Conservation (phyloP, 352 stramenopile genomes). For the Phytophthora pseudosyringae region DNA sequence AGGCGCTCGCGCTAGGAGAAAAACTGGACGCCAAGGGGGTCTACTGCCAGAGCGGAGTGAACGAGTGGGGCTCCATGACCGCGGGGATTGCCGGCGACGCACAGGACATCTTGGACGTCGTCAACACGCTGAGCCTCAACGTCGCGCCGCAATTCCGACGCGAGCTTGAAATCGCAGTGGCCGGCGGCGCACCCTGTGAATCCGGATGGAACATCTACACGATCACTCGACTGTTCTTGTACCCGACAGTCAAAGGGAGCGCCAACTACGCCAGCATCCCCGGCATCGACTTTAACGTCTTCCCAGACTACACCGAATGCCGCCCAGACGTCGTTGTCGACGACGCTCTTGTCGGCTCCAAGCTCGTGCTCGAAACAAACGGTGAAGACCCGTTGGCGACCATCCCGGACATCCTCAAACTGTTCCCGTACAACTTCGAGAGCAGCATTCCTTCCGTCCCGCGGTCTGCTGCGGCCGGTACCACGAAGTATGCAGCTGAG, state of each 20-base stretch:
- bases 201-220: slow-evolving; percentile 33
- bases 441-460: slow-evolving; percentile 17
- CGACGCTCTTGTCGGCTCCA: slow-evolving; percentile 21
- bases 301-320: slow-evolving; percentile 41
- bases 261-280: slow-evolving; percentile 35
- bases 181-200: slow-evolving; percentile 22
- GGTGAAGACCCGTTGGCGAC: slow-evolving; percentile 24
- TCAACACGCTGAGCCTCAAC: slow-evolving; percentile 25
- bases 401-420: slow-evolving; percentile 23
- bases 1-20: slow-evolving; percentile 20
- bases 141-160: slow-evolving; percentile 28
- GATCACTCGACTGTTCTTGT: slow-evolving; percentile 29
- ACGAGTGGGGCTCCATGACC: slow-evolving; percentile 36
- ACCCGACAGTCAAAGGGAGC: slow-evolving; percentile 28
- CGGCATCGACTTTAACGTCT: slow-evolving; percentile 37
- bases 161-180: slow-evolving; percentile 28
- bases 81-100: slow-evolving; percentile 25
- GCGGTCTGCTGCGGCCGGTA: slow-evolving; percentile 5
- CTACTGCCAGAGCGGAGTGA: slow-evolving; percentile 35
- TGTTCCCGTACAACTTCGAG: slow-evolving; percentile 43
- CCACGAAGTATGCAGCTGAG: slow-evolving; percentile 7
- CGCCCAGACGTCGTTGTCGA: slow-evolving; percentile 22
- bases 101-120: slow-evolving; percentile 29
- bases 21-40: slow-evolving; percentile 25
- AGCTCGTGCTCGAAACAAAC: slow-evolving; percentile 26